A percentile compares a stretch with the other conserved stretches of the same genome.
phyloP scores from a whole-genome alignment of 2,329 filamentous ascomycete species.

The Calonectria pauciramosa region DNA sequence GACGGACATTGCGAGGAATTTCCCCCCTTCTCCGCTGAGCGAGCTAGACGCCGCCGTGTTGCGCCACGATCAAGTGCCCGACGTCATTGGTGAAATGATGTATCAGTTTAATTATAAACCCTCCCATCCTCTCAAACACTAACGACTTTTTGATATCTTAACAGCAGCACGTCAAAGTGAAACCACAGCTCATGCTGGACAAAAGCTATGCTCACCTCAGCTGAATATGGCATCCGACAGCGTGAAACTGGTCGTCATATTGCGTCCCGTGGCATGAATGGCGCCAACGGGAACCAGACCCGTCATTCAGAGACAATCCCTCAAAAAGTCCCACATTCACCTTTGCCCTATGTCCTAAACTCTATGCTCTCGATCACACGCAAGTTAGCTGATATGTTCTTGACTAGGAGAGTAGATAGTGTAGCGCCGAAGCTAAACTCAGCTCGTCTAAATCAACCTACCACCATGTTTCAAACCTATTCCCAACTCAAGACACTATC shows the following conservation, averaged over 20 bases:
- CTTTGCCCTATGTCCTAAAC: too few species aligned
- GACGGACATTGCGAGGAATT: background rate
- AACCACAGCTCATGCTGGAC: background rate
- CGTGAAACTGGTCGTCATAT: background rate
- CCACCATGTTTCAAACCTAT: background rate
- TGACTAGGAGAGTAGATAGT: too few species aligned
- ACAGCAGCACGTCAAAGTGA: background rate
- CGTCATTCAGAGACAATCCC: background rate
- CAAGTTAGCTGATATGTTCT: background rate
- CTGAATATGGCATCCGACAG: background rate
- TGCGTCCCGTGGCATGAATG: background rate
- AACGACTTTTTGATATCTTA: background rate
- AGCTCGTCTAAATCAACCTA: background rate
- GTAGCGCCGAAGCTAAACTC: background rate
- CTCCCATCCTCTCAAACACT: background rate
- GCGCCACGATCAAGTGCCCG: background rate
- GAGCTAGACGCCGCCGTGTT: background rate
- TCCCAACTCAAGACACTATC: background rate
- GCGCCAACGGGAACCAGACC: background rate
- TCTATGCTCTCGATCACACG: too few species aligned
- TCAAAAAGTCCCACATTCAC: too few species aligned
- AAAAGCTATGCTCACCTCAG: background rate
- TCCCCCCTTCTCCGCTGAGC: background rate
- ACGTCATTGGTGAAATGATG: background rate
- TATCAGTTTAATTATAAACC: background rate